Evolutionary conservation across 306 rosid genomes (phyloP).

Genomic region (Lathyrus tuberosus): DNA sequence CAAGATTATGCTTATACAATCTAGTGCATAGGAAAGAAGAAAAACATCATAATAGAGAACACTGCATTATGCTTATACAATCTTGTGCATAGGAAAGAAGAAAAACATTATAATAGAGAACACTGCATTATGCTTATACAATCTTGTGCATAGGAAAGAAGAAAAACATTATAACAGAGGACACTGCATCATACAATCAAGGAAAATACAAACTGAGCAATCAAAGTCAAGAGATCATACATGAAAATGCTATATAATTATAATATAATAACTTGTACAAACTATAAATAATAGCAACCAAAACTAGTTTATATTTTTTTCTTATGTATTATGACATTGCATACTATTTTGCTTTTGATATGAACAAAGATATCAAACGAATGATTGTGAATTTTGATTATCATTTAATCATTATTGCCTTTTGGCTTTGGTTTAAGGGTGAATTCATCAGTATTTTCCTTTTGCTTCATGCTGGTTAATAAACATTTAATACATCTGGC

Average conservation of each 20-base stretch:
- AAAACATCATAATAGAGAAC: conserved; percentile 26
- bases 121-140: background rate
- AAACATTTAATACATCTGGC: background rate
- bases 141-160: conserved; percentile 9
- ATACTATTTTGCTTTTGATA: background rate
- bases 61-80: background rate
- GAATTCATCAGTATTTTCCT: conserved; percentile 17
- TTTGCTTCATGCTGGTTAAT: conserved; percentile 7
- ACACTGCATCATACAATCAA: conserved; percentile 11
- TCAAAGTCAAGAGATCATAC: conserved; percentile 27
- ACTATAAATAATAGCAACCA: conserved; percentile 12
- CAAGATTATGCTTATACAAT: conserved; percentile 24
- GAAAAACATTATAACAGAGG: conserved; percentile 26
- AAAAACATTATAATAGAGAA: conserved; percentile 28
- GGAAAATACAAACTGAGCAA: conserved; percentile 28
- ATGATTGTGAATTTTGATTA: conserved; percentile 24
- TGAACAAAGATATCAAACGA: conserved; percentile 20
- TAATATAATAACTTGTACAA: conserved; percentile 16
- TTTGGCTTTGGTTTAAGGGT: conserved; percentile 3
- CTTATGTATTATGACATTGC: conserved; percentile 10
- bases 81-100: conserved; percentile 6
- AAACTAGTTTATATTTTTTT: conserved; percentile 9
- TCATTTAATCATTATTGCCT: conserved; percentile 10
- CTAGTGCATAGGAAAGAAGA: conserved; percentile 15
- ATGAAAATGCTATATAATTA: conserved; percentile 10